A percentile compares a stretch with the other conserved stretches of the same genome.
These are phyloP conservation scores for Kodamaea fukazawae DNA, from an alignment of 805 yeast species.

Conservation along the genomic window DNA sequence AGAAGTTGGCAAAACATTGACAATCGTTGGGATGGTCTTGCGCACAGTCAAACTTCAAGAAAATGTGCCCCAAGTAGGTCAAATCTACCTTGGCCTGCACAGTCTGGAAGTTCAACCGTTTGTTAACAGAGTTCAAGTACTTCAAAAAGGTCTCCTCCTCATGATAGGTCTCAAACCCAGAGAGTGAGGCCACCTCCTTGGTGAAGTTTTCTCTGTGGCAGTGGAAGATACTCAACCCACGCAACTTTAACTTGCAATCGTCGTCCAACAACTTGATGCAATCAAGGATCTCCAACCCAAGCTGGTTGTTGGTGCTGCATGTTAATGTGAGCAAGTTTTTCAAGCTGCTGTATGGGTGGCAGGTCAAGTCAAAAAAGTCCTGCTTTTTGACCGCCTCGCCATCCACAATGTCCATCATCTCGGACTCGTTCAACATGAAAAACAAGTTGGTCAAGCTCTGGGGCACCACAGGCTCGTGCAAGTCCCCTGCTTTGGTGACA, in stretches of 20 bases:
- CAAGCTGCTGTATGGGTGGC: constrained; percentile 19
- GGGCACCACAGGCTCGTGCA: constrained; percentile 26
- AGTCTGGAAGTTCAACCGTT: constrained; percentile 18
- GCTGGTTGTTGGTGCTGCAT: constrained; percentile 30
- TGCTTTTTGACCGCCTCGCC: constrained; percentile 1
- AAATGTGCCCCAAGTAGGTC: constrained; percentile 18
- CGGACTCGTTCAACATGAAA: constrained; percentile 31
- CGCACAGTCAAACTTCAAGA: constrained; percentile 30
- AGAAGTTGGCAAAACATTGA: constrained; percentile 27
- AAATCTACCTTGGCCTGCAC: constrained; percentile 27
- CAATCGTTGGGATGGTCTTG: constrained; percentile 25
- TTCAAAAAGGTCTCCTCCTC: constrained; percentile 8
- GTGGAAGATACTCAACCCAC: constrained; percentile 31
- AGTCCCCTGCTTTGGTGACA: constrained; percentile 21
- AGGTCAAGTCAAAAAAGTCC: constrained; percentile 19
- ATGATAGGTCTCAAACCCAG: background rate
- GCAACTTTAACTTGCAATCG: constrained; percentile 23
- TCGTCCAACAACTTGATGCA: constrained; percentile 20
- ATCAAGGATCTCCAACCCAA: constrained; percentile 28
- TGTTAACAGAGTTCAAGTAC: constrained; percentile 17
- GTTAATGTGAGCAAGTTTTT: constrained; percentile 28
- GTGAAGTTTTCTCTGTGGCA: constrained; percentile 26
- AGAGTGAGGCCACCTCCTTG: constrained; percentile 6
- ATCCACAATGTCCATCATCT: constrained; percentile 16
- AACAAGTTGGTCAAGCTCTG: constrained; percentile 29